phyloP scores from a whole-genome alignment of 2,329 filamentous ascomycete genomes.

The Byssothecium circinans region DNA sequence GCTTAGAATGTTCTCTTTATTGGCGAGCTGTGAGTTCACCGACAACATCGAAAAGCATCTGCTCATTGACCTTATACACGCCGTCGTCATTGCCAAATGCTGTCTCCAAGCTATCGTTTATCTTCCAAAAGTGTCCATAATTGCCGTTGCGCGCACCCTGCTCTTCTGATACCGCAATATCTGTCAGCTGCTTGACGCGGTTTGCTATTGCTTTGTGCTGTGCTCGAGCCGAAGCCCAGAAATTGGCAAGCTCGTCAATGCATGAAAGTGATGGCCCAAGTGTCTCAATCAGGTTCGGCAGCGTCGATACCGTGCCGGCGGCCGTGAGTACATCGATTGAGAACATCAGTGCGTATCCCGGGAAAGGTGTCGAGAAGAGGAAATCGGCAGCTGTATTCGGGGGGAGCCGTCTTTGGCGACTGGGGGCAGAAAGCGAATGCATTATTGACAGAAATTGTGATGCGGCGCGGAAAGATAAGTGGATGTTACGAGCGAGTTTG shows the following conservation, averaged over 20 bases:
- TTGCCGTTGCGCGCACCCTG: conserved; percentile 30
- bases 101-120: conserved; percentile 44
- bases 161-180: conserved; percentile 42
- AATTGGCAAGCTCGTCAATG: conserved; percentile 58
- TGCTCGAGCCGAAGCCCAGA: conserved; percentile 62
- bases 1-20: background rate
- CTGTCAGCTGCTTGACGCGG: conserved; percentile 50
- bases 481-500: conserved; percentile 35
- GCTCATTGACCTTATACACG: conserved; percentile 43
- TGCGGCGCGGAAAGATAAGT: conserved; percentile 31
- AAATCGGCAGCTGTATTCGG: conserved; percentile 32
- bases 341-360: conserved; percentile 63
- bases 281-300: conserved; percentile 58
- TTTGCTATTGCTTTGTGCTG: conserved; percentile 55
- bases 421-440: conserved; percentile 31
- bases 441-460: conserved; percentile 37
- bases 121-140: conserved; percentile 40
- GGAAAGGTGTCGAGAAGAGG: conserved; percentile 58
- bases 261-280: conserved; percentile 57
- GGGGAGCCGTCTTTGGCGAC: conserved; percentile 30
- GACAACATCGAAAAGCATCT: conserved; percentile 33
- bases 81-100: conserved; percentile 49
- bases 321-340: conserved; percentile 69
- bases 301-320: conserved; percentile 48
- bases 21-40: conserved; percentile 23